Evolutionary conservation across 2,329 filamentous ascomycete genomes (phyloP), one percentile per base, ranked within the genome.

Genomic region (Fusarium tuaranense): DNA sequence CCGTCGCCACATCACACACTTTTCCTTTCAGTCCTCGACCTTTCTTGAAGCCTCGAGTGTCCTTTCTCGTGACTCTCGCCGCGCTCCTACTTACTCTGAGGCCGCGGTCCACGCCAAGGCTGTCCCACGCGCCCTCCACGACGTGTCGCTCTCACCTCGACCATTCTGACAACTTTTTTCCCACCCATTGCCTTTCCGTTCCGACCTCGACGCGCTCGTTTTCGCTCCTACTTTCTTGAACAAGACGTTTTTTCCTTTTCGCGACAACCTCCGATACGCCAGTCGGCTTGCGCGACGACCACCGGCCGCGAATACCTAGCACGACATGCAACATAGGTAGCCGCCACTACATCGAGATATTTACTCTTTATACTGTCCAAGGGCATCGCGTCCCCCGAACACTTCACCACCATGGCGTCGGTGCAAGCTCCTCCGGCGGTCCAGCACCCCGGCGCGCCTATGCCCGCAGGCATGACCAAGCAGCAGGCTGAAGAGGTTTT

Each of bases 401-500:
- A 65, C 67, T 74, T 78, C 78, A 78, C 81, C 84, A 88, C 70
- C 80, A 97, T 97, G 94, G 92, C 94, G 83, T 95, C 94, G 73
- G 91, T 95, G 80, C 94, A 97, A 86, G 85, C 91, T 79, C 88
- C 91, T 75, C 90, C 92, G 74, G 89, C 90, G 78, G 89, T 93
- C 83, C 90, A 92, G 83, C 89, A 92, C 81, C 89, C 90, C 74
- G 90, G 89, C 78, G 87, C 86, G 69, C 87, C 87, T 71, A 87
- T 95, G 82, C 88, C 92, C 65, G 86, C 88, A 39, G 92, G 92
- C 82, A 87, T 95, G 79, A 95, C 91, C 67, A 92, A 92, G 79
- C 92, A 95, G 80, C 91, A 95, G 81, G 89, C 95, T 48, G 93
- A 95, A 83, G 93, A 95, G 79, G 88, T 94, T 76, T 93, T 88